Evolutionary conservation across 1,284 basidiomycete genomes (phyloP).

Genomic region (Neonothopanus nambi): DNA sequence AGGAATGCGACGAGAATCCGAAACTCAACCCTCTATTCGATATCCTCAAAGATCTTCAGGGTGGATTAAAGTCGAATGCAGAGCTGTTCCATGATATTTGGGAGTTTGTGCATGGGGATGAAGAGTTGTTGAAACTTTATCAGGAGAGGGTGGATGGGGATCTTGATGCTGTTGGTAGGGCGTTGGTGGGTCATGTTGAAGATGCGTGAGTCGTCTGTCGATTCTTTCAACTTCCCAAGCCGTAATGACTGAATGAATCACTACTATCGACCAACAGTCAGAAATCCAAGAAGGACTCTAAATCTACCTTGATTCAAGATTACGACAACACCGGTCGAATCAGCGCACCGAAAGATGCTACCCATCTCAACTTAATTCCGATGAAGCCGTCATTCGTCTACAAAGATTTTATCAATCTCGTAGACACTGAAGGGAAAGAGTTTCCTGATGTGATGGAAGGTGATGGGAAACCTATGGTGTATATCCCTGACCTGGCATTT

Average conservation of each 20-base stretch:
- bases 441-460: conserved; percentile 5
- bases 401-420: background rate
- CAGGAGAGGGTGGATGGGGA: background rate
- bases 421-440: background rate
- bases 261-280: background rate
- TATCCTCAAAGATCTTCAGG: conserved; percentile 2
- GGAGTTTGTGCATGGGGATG: background rate
- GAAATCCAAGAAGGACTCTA: background rate
- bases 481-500: conserved; percentile 1
- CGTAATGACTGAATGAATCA: background rate
- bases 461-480: conserved; percentile 4
- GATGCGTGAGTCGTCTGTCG: background rate
- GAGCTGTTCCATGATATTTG: background rate
- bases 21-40: conserved; percentile 3
- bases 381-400: conserved; percentile 4
- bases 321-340: conserved; percentile 2
- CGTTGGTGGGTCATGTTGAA: background rate
- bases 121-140: background rate
- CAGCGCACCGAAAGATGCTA: background rate
- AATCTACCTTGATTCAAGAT: background rate
- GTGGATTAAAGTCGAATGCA: background rate
- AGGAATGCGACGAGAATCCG: conserved; percentile 1
- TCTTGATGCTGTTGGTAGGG: background rate
- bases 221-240: background rate
- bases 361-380: background rate